These are phyloP conservation scores for Coemansia brasiliensis DNA, from an alignment of 192 early-diverging fungal species.

Conservation along the genomic window DNA sequence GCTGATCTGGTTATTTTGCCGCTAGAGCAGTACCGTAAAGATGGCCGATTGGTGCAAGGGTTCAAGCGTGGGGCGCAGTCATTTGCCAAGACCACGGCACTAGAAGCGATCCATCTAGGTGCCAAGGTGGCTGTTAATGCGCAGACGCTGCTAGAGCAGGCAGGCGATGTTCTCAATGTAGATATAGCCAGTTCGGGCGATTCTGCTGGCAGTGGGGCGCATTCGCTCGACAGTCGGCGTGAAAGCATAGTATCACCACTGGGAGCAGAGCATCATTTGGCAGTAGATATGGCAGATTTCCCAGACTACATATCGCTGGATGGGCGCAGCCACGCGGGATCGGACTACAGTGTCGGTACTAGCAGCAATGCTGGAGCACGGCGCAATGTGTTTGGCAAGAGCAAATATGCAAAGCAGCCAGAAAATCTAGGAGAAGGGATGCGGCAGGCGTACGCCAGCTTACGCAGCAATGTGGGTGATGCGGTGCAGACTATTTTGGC, in stretches of 20 bases:
- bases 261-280: constrained; percentile 12
- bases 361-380: constrained; percentile 12
- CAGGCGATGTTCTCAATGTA: constrained; percentile 74
- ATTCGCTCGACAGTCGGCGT: constrained; percentile 28
- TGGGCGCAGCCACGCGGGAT: constrained; percentile 19
- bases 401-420: constrained; percentile 87
- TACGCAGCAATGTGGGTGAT: constrained; percentile 76
- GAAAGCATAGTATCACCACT: constrained; percentile 16
- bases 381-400: constrained; percentile 51
- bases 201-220: constrained; percentile 25
- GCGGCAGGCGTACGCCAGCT: constrained; percentile 75
- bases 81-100: constrained; percentile 86
- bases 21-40: constrained; percentile 88
- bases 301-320: constrained; percentile 48
- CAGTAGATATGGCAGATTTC: constrained; percentile 47
- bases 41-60: constrained; percentile 86
- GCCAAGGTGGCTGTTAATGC: constrained; percentile 87
- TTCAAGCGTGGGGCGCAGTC: constrained; percentile 85
- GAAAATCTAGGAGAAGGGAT: constrained; percentile 82
- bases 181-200: constrained; percentile 34
- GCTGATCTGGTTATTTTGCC: constrained; percentile 91
- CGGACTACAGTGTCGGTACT: constrained; percentile 9
- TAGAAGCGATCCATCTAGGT: constrained; percentile 87
- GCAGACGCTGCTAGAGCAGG: constrained; percentile 85
- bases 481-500: constrained; percentile 89